Conservation (phyloP, 208 protist species). For the Trypanosoma avium region DNA sequence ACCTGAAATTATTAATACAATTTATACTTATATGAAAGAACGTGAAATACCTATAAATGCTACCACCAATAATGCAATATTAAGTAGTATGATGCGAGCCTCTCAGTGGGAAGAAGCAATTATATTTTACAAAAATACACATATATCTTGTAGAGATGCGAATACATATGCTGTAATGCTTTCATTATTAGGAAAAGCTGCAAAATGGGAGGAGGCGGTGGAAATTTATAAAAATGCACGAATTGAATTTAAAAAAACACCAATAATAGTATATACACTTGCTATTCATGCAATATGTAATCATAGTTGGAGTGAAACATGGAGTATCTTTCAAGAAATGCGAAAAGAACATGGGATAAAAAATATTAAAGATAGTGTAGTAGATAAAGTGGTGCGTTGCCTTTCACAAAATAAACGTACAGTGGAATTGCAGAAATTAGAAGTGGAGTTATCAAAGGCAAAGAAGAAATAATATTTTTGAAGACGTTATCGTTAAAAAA, state of each 20-base stretch:
- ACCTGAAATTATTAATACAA: slow-evolving; percentile 38
- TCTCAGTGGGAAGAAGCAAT: slow-evolving; percentile 54
- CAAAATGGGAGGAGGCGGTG: slow-evolving; percentile 58
- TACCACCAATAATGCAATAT: slow-evolving; percentile 80
- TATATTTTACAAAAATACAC: slow-evolving; percentile 51
- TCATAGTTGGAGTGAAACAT: slow-evolving; percentile 69
- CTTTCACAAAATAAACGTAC: slow-evolving; percentile 67
- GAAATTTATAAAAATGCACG: slow-evolving; percentile 58
- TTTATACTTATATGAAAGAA: slow-evolving; percentile 54
- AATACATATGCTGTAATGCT: slow-evolving; percentile 82
- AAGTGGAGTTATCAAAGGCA: slow-evolving; percentile 61
- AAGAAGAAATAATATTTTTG: too few species aligned
- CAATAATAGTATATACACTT: slow-evolving; percentile 63
- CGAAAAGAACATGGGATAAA: slow-evolving; percentile 56
- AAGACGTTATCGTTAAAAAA: too few species aligned
- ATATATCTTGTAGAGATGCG: slow-evolving; percentile 40
- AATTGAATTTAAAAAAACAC: slow-evolving; percentile 39
- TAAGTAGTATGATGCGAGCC: slow-evolving; percentile 70
- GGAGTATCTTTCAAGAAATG: slow-evolving; percentile 71
- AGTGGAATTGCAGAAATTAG: slow-evolving; percentile 66
- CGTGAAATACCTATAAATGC: slow-evolving; percentile 50
- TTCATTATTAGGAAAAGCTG: slow-evolving; percentile 68
- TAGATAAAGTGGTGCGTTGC: slow-evolving; percentile 71
- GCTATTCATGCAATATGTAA: slow-evolving; percentile 53
- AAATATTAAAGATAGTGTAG: slow-evolving; percentile 70